Base-by-base conservation (phyloP, 768 basidiomycete genomes). In the Epithele typhae region DNA sequence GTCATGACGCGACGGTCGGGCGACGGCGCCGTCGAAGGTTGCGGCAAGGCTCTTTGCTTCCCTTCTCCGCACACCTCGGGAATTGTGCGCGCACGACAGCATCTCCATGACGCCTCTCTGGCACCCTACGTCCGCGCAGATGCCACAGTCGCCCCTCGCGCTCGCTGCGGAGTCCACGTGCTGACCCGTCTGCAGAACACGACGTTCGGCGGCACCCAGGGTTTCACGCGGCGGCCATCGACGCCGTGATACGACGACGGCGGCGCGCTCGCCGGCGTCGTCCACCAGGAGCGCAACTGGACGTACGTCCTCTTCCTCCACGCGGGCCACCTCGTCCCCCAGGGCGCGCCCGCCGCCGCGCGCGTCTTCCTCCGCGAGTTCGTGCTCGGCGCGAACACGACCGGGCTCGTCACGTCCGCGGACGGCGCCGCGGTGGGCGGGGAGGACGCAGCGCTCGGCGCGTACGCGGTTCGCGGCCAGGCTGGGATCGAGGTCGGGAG, bases 151-250 rank as follows among this genome's bases (percentile, higher is more conserved):
- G 34, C 19, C 11, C 6, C 4, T 32, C 32, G 7, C 40, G 2
- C 15, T 22, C 36, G 25, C 18, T 18, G 27, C 25, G 21, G 14
- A 22, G 7, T 14, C 18, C 39, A 8, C 15, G 9, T 36, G 7
- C 27, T 25, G 23, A 22, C 27, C n/a, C 15, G 19, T 25, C 5
- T 27, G 0, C 42, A 87, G 82, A 89, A 89, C 56, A 86, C 84
- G 22, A 87, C 87, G 0, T 89, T 87, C 53, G 85, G 84, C 21
- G 86, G 84, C 6, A 79, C 81, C 36, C 82, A 79, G 62, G 87
- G 87, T 4, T 89, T 89, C 61, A 80, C 81, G 4, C 70, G 77
- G 38, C 71, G 74, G 47, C 87, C 87, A 0, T 73, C 79, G 2
- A 87, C 87, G 0, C 75, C 79, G 1, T 88, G 84, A 83, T 66